These are phyloP conservation scores for Cryptomeria japonica DNA, from an alignment of 75 land plant genomes.

Conservation along the genomic window DNA sequence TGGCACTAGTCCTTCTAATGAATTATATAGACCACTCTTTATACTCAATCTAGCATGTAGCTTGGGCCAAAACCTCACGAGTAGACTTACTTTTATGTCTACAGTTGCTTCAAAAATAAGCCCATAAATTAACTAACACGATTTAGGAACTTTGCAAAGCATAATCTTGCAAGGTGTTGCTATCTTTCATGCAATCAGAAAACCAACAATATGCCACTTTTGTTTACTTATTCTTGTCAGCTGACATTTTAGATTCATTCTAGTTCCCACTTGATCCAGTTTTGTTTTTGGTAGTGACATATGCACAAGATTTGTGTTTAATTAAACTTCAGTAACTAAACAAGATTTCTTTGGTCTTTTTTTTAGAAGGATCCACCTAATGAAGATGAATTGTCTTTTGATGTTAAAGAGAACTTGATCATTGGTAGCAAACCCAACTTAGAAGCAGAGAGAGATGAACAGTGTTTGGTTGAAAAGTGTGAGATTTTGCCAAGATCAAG, in stretches of 20 bases:
- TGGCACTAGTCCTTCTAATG: background rate
- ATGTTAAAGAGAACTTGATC: background rate
- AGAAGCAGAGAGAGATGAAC: slow-evolving; percentile 9
- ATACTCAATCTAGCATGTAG: background rate
- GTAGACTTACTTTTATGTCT: background rate
- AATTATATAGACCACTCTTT: too few species aligned
- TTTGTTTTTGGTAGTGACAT: background rate
- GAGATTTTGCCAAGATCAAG: too few species aligned
- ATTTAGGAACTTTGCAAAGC: background rate
- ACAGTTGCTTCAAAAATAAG: background rate
- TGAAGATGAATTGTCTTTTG: slow-evolving; percentile 1
- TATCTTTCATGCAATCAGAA: background rate
- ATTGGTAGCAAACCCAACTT: background rate
- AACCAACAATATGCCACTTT: background rate
- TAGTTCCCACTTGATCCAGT: background rate
- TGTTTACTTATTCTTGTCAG: background rate
- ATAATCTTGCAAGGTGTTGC: background rate
- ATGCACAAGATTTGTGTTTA: background rate
- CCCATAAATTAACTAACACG: background rate
- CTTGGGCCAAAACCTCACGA: background rate
- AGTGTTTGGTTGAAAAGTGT: background rate
- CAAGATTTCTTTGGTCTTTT: background rate
- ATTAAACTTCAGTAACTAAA: background rate
- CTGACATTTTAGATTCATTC: background rate
- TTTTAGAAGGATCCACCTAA: slow-evolving; percentile 8